Conservation (phyloP, 2,329 filamentous ascomycete genomes). For the Fusarium denticulatum region DNA sequence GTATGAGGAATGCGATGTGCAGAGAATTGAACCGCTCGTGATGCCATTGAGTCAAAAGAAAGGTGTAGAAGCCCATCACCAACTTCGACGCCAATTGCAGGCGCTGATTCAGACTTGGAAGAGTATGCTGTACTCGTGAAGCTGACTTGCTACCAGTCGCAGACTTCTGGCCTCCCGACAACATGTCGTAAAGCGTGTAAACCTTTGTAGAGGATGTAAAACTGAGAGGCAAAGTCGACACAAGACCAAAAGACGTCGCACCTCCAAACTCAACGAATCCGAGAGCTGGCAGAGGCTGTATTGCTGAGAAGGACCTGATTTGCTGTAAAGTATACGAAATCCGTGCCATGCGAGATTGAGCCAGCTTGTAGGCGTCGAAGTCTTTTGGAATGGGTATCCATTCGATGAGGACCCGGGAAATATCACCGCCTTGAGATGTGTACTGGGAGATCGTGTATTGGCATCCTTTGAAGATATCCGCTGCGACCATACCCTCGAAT, state of each 20-base stretch:
- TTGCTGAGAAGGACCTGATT: not conserved
- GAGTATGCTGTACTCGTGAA: not conserved
- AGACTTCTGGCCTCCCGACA: not conserved
- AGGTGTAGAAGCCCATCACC: not conserved
- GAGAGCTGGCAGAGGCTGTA: not conserved
- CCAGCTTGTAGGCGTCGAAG: not conserved
- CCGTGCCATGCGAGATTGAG: not conserved
- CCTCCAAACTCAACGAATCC: not conserved
- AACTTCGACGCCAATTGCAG: not conserved
- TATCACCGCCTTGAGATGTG: accelerated
- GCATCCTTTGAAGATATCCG: not conserved
- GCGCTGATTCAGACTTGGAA: not conserved
- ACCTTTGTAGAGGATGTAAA: not conserved
- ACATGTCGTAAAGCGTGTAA: not conserved
- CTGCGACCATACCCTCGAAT: not conserved
- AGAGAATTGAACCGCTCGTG: slow-evolving; percentile 3
- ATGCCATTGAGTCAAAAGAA: not conserved
- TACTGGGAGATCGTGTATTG: not conserved
- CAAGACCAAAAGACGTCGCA: not conserved
- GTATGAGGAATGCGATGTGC: not conserved
- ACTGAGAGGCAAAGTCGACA: not conserved
- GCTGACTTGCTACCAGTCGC: not conserved
- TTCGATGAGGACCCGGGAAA: not conserved
- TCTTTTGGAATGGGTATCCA: not conserved
- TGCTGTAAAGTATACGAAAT: not conserved